Evolutionary conservation across 2,329 filamentous ascomycete genomes (phyloP).

Genomic region (Ploettnerulaceae sp.): DNA sequence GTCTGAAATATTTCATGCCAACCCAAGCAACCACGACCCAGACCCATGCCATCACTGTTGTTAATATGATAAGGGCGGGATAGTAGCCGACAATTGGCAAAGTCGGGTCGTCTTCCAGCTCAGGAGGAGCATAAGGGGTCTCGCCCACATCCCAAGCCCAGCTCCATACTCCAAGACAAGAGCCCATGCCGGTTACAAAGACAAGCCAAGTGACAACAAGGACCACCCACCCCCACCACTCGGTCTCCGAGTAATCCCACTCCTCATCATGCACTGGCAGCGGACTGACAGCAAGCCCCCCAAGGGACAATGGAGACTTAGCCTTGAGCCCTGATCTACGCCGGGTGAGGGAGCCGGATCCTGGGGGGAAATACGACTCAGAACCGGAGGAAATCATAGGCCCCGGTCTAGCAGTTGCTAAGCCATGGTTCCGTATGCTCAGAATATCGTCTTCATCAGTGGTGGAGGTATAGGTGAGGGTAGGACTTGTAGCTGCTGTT

Average conservation of each 20-base stretch:
- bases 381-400: slow-evolving; percentile 49
- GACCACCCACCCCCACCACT: slow-evolving; percentile 97
- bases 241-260: slow-evolving; percentile 92
- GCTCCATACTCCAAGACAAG: slow-evolving; percentile 89
- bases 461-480: slow-evolving; percentile 62
- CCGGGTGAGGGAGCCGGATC: slow-evolving; percentile 35
- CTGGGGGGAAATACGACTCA: slow-evolving; percentile 56
- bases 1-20: slow-evolving; percentile 98
- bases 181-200: slow-evolving; percentile 95
- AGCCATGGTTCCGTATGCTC: slow-evolving; percentile 51
- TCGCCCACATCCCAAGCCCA: slow-evolving; percentile 99
- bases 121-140: slow-evolving; percentile 90
- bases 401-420: slow-evolving; percentile 37
- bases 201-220: slow-evolving; percentile 88
- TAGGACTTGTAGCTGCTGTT: slow-evolving; percentile 45
- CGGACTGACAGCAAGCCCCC: slow-evolving; percentile 46
- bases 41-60: slow-evolving; percentile 95
- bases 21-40: slow-evolving; percentile 98
- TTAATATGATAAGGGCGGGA: slow-evolving; percentile 87
- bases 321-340: slow-evolving; percentile 34
- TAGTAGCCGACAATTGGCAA: slow-evolving; percentile 97
- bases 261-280: slow-evolving; percentile 46
- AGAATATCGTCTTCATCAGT: slow-evolving; percentile 80
- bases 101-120: slow-evolving; percentile 91
- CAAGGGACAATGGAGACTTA: slow-evolving; percentile 57